These are phyloP conservation scores for Pythium phragmitis DNA, from an alignment of 352 stramenopile species.

Conservation along the genomic window DNA sequence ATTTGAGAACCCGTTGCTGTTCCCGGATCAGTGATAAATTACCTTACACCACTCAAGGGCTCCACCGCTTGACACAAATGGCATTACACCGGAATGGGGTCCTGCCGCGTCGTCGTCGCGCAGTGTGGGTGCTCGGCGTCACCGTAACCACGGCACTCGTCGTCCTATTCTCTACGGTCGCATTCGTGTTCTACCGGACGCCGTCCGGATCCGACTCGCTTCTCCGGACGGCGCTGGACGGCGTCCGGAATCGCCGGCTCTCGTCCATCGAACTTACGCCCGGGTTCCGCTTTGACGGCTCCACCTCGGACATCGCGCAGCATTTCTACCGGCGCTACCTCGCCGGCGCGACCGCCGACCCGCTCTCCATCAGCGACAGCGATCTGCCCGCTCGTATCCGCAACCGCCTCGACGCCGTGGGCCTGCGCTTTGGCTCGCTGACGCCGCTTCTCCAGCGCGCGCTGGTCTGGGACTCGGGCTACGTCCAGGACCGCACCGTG, in stretches of 20 bases:
- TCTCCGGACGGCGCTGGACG: neutral
- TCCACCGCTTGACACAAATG: neutral
- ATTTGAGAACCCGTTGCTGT: neutral
- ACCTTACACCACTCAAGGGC: no score
- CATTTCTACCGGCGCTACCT: constrained; percentile 29
- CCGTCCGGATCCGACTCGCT: neutral
- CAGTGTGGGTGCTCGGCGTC: neutral
- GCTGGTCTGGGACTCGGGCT: constrained; percentile 44
- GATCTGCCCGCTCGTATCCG: constrained; percentile 12
- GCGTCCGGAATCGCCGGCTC: constrained; percentile 1
- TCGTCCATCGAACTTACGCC: neutral
- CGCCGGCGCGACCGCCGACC: constrained; percentile 17
- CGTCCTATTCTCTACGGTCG: neutral
- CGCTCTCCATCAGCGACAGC: constrained; percentile 1
- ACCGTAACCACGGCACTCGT: neutral
- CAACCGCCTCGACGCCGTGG: neutral
- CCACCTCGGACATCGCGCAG: constrained; percentile 30
- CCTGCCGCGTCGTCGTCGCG: neutral
- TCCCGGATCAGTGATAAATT: constrained; percentile 1
- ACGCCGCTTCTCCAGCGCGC: constrained; percentile 33
- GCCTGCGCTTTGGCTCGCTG: constrained; percentile 10
- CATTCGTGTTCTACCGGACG: constrained; percentile 1
- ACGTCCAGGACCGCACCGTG: constrained; percentile 20
- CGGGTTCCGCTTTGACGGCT: constrained; percentile 24
- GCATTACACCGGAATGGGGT: neutral